phyloP scores from a whole-genome alignment of 225 moss, liverwort and hornwort genomes.

The Lunularia cruciata region DNA sequence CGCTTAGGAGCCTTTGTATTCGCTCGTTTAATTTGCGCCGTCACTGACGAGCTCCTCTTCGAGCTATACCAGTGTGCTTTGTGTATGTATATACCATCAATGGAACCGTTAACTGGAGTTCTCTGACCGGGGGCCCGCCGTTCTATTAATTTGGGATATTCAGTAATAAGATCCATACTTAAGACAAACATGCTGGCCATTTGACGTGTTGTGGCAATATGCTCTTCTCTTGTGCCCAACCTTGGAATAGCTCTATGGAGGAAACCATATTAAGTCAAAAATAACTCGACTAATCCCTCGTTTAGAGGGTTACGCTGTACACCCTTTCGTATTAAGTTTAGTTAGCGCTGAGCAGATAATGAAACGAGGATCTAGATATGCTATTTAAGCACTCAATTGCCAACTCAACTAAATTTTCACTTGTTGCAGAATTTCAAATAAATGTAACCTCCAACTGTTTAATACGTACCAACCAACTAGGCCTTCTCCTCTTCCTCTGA shows the following conservation, averaged over 20 bases:
- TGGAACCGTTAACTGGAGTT: not conserved
- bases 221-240: not conserved
- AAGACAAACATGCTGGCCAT: conserved; percentile 13
- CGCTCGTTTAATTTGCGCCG: not conserved
- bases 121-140: not conserved
- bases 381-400: not conserved
- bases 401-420: not conserved
- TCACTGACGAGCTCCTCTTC: too few species aligned
- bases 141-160: not conserved
- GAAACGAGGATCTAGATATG: not conserved
- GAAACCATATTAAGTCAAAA: not conserved
- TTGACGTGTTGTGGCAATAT: conserved; percentile 2
- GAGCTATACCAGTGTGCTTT: too few species aligned
- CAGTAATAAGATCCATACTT: conserved; percentile 1
- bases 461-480: not conserved
- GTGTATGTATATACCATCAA: not conserved
- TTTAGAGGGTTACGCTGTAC: not conserved
- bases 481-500: not conserved
- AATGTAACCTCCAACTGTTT: not conserved
- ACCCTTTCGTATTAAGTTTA: not conserved
- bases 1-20: not conserved
- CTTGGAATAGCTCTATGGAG: conserved; percentile 2
- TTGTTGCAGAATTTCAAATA: not conserved
- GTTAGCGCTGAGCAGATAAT: not conserved
- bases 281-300: not conserved